These are phyloP conservation scores for Misopates orontium DNA, from an alignment of 257 asterid species.

Conservation along the genomic window DNA sequence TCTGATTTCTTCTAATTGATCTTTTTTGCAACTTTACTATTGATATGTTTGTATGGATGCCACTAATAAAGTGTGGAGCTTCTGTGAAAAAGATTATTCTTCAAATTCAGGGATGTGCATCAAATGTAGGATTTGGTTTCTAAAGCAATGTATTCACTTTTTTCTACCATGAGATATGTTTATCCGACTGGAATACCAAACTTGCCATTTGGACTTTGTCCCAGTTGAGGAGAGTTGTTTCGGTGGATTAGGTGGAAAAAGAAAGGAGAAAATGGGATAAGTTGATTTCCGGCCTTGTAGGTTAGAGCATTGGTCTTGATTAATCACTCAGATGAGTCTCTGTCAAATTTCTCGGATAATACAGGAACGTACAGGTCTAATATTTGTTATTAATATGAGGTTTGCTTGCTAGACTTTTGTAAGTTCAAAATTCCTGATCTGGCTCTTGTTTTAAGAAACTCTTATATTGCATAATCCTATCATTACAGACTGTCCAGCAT, in stretches of 20 bases:
- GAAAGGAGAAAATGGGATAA: not conserved
- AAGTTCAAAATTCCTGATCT: not conserved
- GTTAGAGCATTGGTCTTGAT: not conserved
- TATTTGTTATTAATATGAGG: not conserved
- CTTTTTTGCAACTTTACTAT: conserved; percentile 16
- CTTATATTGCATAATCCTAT: not conserved
- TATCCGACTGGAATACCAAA: not conserved
- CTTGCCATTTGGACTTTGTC: not conserved
- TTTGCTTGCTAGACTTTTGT: not conserved
- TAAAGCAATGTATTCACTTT: not conserved
- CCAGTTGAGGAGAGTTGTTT: not conserved
- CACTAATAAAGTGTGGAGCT: conserved; percentile 11
- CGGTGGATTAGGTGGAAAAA: not conserved
- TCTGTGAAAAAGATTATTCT: conserved; percentile 14
- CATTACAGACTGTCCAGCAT: not conserved
- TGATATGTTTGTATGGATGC: conserved; percentile 16
- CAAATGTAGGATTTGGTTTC: not conserved
- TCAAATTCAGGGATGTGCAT: not conserved
- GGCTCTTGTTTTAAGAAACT: not conserved
- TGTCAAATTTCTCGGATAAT: not conserved
- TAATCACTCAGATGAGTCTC: not conserved
- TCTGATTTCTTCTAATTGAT: not conserved
- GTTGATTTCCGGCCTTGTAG: not conserved
- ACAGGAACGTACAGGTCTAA: not conserved
- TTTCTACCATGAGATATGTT: conserved; percentile 2